Percentiles rank a stretch among this genome's conserved stretches.
These are phyloP conservation scores for Ochetophila trinervis DNA, from an alignment of 306 rosid species.

Conservation along the genomic window DNA sequence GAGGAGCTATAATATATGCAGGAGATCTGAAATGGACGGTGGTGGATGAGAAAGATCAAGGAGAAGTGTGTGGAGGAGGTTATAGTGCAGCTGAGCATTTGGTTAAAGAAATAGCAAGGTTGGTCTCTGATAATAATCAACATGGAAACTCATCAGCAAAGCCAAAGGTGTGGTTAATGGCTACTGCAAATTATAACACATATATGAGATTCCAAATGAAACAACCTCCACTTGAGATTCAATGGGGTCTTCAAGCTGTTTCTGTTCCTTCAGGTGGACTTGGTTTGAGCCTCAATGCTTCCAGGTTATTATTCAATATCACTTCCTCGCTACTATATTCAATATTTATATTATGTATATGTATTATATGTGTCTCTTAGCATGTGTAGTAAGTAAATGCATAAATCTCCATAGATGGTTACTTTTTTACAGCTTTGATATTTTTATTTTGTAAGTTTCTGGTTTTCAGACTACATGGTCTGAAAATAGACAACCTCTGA, in stretches of 20 bases:
- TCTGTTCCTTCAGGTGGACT: conserved; percentile 84
- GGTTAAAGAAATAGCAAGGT: conserved; percentile 60
- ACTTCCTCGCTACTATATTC: background rate
- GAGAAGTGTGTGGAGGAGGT: conserved; percentile 29
- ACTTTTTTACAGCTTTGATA: conserved; percentile 21
- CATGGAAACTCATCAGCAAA: conserved; percentile 16
- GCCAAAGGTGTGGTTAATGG: conserved; percentile 68
- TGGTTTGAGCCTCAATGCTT: conserved; percentile 74
- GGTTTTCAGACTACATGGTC: conserved; percentile 25
- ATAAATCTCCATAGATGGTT: conserved; percentile 19
- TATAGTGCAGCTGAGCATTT: conserved; percentile 58
- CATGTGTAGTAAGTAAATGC: background rate
- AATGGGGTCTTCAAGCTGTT: conserved; percentile 88
- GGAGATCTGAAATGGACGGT: conserved; percentile 85
- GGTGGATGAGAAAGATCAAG: conserved; percentile 33
- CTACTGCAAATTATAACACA: conserved; percentile 73
- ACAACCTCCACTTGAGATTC: conserved; percentile 75
- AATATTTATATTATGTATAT: background rate
- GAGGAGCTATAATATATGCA: conserved; percentile 51
- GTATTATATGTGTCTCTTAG: background rate
- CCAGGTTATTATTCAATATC: conserved; percentile 47
- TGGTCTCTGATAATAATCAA: conserved; percentile 37
- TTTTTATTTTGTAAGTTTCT: conserved; percentile 28
- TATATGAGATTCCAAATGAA: conserved; percentile 84
- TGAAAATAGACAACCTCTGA: conserved; percentile 35